phyloP scores from a whole-genome alignment of 768 basidiomycete genomes.

The Lentinula guzmanii region DNA sequence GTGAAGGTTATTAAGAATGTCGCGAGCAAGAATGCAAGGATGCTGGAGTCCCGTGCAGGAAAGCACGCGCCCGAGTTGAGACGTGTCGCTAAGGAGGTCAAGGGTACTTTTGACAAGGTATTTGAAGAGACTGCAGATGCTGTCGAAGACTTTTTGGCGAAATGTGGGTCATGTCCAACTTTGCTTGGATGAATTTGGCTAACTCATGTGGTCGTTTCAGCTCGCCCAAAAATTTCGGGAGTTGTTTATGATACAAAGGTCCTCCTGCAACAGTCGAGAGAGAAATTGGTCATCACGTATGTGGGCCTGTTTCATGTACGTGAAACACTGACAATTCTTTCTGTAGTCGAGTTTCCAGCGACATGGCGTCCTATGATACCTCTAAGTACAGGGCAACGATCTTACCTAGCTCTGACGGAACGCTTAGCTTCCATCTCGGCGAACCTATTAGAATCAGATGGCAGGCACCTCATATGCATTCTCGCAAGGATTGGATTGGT shows the following conservation, averaged over 20 bases:
- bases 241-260: constrained; percentile 93
- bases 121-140: constrained; percentile 91
- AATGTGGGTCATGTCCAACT: constrained; percentile 49
- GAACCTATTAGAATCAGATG: constrained; percentile 84
- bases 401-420: constrained; percentile 44
- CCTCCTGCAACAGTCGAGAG: constrained; percentile 84
- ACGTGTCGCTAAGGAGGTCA: constrained; percentile 75
- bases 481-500: constrained; percentile 94
- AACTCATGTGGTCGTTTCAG: constrained; percentile 29
- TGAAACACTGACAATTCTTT: not conserved
- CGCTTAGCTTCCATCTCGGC: constrained; percentile 77
- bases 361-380: constrained; percentile 75
- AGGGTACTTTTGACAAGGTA: constrained; percentile 92
- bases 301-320: constrained; percentile 19
- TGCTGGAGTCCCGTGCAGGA: constrained; percentile 72
- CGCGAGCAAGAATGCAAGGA: constrained; percentile 73
- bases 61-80: constrained; percentile 78
- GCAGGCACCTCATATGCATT: constrained; percentile 83
- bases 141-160: constrained; percentile 89
- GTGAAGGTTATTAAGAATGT: constrained; percentile 97
- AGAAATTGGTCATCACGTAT: constrained; percentile 88
- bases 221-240: constrained; percentile 81
- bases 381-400: constrained; percentile 71
- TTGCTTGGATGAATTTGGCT: not conserved
- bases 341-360: constrained; percentile 71